These are phyloP conservation scores for Parachaetomium inaequale DNA, from an alignment of 495 filamentous ascomycete genomes.

Conservation along the genomic window DNA sequence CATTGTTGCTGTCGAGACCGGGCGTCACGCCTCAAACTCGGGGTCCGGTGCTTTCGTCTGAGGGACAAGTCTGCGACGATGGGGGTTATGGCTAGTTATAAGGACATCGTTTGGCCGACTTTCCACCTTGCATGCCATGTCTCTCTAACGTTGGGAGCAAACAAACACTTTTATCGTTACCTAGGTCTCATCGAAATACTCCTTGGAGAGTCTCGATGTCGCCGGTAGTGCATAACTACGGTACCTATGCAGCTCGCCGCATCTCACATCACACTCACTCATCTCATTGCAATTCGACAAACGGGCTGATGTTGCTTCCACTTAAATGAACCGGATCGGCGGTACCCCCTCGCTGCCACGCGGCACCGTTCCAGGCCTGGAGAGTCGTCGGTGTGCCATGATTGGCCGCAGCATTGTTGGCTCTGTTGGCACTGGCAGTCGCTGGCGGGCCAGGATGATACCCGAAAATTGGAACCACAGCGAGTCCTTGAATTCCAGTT, in stretches of 20 bases:
- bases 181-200: no score
- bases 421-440: neutral
- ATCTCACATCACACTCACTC: neutral
- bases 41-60: neutral
- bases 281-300: neutral
- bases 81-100: no score
- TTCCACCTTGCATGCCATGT: no score
- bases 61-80: neutral
- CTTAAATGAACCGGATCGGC: neutral
- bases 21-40: neutral
- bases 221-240: neutral
- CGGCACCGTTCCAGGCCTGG: conserved; percentile 4
- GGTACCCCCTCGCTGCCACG: conserved; percentile 7
- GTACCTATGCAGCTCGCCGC: neutral
- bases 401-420: neutral
- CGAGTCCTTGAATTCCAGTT: neutral
- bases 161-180: no score
- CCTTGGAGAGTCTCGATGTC: neutral
- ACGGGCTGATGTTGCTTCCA: neutral
- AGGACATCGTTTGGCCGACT: no score
- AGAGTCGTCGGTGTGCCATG: neutral
- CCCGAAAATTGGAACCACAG: neutral
- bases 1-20: neutral
- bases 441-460: neutral
- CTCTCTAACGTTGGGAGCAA: no score